Evolutionary conservation across 345 rosid species (phyloP).

Genomic region (Populus davidiana): DNA sequence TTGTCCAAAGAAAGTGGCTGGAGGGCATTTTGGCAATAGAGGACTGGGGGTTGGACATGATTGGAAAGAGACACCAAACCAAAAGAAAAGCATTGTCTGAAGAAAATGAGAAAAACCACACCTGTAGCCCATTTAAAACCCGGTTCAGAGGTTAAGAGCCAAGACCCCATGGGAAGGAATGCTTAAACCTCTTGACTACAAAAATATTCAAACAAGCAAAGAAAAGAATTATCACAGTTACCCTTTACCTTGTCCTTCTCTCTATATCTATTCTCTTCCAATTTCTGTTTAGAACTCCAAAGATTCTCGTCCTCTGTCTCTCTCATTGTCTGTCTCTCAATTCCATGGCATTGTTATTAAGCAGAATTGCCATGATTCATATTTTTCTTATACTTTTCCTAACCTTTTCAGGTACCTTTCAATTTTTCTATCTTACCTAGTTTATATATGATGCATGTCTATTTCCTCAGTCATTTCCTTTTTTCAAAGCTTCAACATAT

Average conservation of each 20-base stretch:
- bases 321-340: background rate
- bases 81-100: slow-evolving; percentile 1
- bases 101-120: slow-evolving; percentile 12
- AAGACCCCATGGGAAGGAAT: slow-evolving; percentile 31
- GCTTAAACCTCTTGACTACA: slow-evolving; percentile 13
- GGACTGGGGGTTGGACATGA: slow-evolving; percentile 8
- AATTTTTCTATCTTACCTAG: background rate
- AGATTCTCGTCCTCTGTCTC: slow-evolving; percentile 8
- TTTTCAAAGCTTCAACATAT: background rate
- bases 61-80: slow-evolving; percentile 30
- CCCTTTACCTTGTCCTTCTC: background rate
- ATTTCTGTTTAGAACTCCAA: slow-evolving; percentile 24
- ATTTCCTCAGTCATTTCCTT: background rate
- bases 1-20: slow-evolving; percentile 54
- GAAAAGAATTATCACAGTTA: slow-evolving; percentile 42
- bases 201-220: slow-evolving; percentile 42
- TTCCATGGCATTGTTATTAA: slow-evolving; percentile 31
- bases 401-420: slow-evolving; percentile 45
- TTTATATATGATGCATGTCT: background rate
- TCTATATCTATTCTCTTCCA: slow-evolving; percentile 17
- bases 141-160: slow-evolving; percentile 12
- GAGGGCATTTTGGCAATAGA: slow-evolving; percentile 27
- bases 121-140: slow-evolving; percentile 19
- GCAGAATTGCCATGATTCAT: slow-evolving; percentile 27
- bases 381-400: slow-evolving; percentile 39